Base-by-base conservation (phyloP, 179 eudicot species). In the Carnegiea gigantea region DNA sequence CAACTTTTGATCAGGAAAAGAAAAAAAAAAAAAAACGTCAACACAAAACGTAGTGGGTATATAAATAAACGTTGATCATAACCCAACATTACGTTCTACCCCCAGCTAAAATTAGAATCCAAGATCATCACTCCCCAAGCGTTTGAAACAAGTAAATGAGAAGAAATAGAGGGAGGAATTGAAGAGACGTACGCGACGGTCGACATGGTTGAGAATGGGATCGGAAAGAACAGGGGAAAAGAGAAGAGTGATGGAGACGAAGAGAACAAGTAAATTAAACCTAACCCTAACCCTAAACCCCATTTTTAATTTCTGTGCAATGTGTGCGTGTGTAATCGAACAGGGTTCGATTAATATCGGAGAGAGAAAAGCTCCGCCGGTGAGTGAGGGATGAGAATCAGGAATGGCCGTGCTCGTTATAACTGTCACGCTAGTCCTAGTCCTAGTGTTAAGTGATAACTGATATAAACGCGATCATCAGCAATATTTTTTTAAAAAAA, bases 161-260 rank as follows among this genome's bases (percentile, higher is more conserved):
- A 78, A 11, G 46, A 53, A 73, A 53, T 20, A 23, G 38, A n/a
- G 78, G 54, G 71, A 86, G 44, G 9, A 40, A 40, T 40, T 40
- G 44, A 40, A 40, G 44, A 40, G 53, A 86, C 87, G 49, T 84
- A 94, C 99, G 86, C 89, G 88, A 76, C 99, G 98, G 84, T 96
- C 98, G 79, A 94, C 87, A 82, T 87, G 94, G 85, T 93, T 87
- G 78, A 96, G 79, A 83, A 92, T 85, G 14, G 93, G 96, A 91
- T 94, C 99, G 86, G 97, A 91, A 24, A 83, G 73, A 68, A 79
- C 92, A 76, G 87, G 86, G 5, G 94, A 75, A 43, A 76, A 83
- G 10, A 87, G 72, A 28, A 87, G 49, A 71, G 86, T 82, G 76
- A 89, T 36, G 6, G 87, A 81, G 51, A 84, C 53, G 44, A 88